Conservation (phyloP, 108 stramenopile genomes). For the Aurantiochytrium sp. region DNA sequence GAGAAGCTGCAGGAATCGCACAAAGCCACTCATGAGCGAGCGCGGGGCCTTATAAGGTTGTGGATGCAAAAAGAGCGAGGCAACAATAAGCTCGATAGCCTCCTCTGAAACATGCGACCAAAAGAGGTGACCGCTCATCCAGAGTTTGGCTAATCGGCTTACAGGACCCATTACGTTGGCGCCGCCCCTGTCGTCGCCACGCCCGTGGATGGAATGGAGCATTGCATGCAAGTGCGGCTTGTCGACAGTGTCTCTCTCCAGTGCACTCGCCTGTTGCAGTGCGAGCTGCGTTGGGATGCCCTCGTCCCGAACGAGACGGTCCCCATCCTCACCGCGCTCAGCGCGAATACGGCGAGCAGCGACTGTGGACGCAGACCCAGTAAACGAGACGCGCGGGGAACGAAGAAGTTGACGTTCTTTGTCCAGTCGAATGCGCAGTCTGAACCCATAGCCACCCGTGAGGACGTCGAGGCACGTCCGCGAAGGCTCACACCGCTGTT, state of each 20-base stretch:
- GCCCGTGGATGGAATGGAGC: not conserved
- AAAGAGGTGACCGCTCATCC: not conserved
- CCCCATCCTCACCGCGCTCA: not conserved
- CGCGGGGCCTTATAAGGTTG: not conserved
- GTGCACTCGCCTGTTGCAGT: not conserved
- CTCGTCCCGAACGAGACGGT: not conserved
- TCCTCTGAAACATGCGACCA: not conserved
- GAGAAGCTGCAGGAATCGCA: not conserved
- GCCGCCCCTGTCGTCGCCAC: not conserved
- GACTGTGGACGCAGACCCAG: not conserved
- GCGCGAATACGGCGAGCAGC: not conserved
- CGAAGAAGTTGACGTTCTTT: not conserved
- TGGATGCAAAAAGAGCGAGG: not conserved
- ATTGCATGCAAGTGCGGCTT: not conserved
- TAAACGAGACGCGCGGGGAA: not conserved
- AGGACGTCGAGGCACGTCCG: not conserved
- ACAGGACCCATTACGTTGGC: not conserved
- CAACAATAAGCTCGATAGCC: slow-evolving; percentile 4
- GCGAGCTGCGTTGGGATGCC: not conserved
- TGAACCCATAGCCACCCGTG: not conserved
- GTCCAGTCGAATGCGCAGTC: not conserved
- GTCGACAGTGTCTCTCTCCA: not conserved
- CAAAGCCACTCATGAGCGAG: not conserved
- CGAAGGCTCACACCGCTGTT: not conserved
- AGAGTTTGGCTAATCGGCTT: not conserved